A percentile compares a stretch with the other conserved stretches of the same genome.
phyloP scores from a whole-genome alignment of 164 flowering plant species.

The Aristolochia contorta region DNA sequence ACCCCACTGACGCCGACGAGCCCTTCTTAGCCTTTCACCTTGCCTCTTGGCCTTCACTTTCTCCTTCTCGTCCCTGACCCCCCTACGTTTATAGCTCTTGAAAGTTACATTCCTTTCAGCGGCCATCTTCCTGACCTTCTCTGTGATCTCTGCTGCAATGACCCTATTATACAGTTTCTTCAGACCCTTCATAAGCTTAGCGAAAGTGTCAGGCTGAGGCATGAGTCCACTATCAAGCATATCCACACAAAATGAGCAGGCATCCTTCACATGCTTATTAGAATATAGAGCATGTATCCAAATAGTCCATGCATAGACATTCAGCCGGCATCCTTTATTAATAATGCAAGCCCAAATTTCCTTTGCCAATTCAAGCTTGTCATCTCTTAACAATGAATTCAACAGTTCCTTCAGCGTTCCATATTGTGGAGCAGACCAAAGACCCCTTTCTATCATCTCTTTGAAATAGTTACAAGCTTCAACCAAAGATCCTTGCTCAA shows the following conservation, averaged over 20 bases:
- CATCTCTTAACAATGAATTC: conserved; percentile 62
- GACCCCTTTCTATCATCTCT: conserved; percentile 81
- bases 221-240: conserved; percentile 82
- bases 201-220: conserved; percentile 95
- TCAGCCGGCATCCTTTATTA: conserved; percentile 63
- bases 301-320: conserved; percentile 81
- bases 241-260: conserved; percentile 80
- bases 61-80: conserved; percentile 71
- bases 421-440: conserved; percentile 65
- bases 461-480: conserved; percentile 82
- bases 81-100: conserved; percentile 85
- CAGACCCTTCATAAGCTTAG: conserved; percentile 80
- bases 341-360: conserved; percentile 69
- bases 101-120: conserved; percentile 68
- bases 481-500: conserved; percentile 44
- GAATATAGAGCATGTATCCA: conserved; percentile 88
- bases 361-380: conserved; percentile 67
- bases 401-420: conserved; percentile 70
- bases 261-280: conserved; percentile 79
- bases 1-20: conserved; percentile 15
- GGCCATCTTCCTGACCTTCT: conserved; percentile 88
- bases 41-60: conserved; percentile 49
- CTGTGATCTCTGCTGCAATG: conserved; percentile 81
- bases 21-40: conserved; percentile 28
- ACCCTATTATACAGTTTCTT: conserved; percentile 64